Base-by-base conservation (phyloP, 805 yeast genomes). In the Blastobotrys robertii region DNA sequence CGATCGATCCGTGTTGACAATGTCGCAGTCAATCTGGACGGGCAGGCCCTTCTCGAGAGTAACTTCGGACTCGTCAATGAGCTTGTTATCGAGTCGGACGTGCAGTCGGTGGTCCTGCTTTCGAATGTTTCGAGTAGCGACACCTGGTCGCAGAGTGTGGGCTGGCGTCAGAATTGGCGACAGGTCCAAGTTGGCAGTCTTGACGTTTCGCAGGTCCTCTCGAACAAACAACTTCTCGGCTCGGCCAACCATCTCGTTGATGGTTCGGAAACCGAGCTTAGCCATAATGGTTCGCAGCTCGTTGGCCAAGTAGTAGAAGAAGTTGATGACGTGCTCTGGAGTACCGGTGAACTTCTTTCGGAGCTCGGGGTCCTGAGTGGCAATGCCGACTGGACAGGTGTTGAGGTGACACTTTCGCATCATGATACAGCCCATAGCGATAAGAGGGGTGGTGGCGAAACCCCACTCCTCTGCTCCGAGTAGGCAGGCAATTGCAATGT, bases 391-490 rank as follows among this genome's bases (percentile, higher is more conserved):
- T 25, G 98, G 96, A 67, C 98, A 90, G 33, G 95, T 77, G 68
- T 85, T 84, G 47, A 84, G 70, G 64, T 90, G 97, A 62, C 97
- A 85, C 71, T 83, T 85, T 67, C 95, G 77, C 84, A 88, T 82
- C 85, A 87, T 81, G 62, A 90, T 83, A 72, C 98, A 90, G 49
- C 97, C 97, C 88, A 90, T 77, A 30, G 97, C 92, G 56, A 90
- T 88, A 62, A 90, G 75, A 34, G 98, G 97, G 51, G 96, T 81
- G 22, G 98, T 90, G 25, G 98, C 98, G 60, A 92, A 81, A 28
- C 97, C 96, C 83, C 94, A 92, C 62, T 92, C 95, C 66, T 90
- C 98, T 44, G 98, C 98, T 65, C 98, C 98, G 29, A 90, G 72
- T 60, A 90, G 70, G 63, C 95, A 84, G 6, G 97, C 98, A 64